Percentiles rank a stretch among this genome's conserved stretches.
Conservation (phyloP, 768 basidiomycete genomes). For the Trametes maxima region DNA sequence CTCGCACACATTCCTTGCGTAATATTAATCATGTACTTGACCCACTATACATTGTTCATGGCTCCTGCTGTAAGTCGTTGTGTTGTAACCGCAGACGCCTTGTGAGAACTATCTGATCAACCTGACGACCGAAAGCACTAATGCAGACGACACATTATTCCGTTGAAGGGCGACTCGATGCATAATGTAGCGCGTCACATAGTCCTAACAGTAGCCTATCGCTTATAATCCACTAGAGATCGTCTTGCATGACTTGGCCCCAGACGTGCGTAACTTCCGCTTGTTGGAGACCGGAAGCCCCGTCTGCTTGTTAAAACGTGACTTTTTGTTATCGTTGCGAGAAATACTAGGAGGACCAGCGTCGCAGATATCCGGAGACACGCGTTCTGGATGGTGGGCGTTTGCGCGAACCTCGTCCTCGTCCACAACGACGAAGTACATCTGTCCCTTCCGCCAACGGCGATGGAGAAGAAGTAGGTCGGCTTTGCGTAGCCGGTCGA, state of each 20-base stretch:
- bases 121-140: too few relatives aligned
- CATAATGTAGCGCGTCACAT: too few relatives aligned
- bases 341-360: not conserved
- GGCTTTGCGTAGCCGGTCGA: not conserved
- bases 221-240: not conserved
- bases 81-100: too few relatives aligned
- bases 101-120: too few relatives aligned
- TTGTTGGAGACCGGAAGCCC: not conserved
- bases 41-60: too few relatives aligned
- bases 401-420: not conserved
- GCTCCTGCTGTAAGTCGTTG: too few relatives aligned
- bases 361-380: not conserved
- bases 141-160: too few relatives aligned
- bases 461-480: not conserved
- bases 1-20: too few relatives aligned
- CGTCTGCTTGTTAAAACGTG: not conserved
- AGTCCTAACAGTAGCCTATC: not conserved
- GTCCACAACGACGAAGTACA: not conserved
- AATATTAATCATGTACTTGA: too few relatives aligned
- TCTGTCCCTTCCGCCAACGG: not conserved
- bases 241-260: not conserved
- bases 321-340: not conserved
- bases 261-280: not conserved
- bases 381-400: not conserved
- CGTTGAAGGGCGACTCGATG: too few relatives aligned